Base-by-base conservation (phyloP, 768 basidiomycete species). In the Lentinula sp. region DNA sequence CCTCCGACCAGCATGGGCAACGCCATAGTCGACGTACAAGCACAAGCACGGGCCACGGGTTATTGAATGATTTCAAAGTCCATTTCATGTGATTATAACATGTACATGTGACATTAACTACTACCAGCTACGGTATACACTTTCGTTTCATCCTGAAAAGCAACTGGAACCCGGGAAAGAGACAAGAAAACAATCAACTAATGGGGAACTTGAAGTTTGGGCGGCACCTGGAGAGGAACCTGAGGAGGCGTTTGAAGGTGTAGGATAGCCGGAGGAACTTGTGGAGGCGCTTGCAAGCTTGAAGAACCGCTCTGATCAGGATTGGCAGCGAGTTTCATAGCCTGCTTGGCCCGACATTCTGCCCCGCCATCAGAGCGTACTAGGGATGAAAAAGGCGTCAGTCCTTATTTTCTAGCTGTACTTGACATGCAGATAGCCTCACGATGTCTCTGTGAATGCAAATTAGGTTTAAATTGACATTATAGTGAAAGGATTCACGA, bases 281-380 rank as follows among this genome's bases (percentile, higher is more conserved):
- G 39, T n/a, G 13, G 18, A 37, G 15, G 34, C 53, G 39, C 18
- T 42, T 40, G 37, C 16, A 13, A 39, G 28, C 28, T 28, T 39
- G 55, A 42, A 56, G 21, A 10, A n/a, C 45, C 45, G 16, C 34
- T 59, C 16, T 37, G 39, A 70, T 60, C 75, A 73, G 69, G 50
- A 51, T 16, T 51, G 5, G 54, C 35, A 35, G 15, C 54, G 28
- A 28, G 28, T 43, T 56, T 56, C 40, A 56, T 56, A 21, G 57
- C 37, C 56, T 74, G 72, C 9, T 74, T 68, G 53, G 71, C 73
- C 65, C 88, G 79, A 71, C 90, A 93, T 39, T 91, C 89, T 61
- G 87, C 86, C 64, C 89, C 91, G 65, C 89, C 89, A 72, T 93
- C 91, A 57, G 91, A 93, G 68, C 90, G 87, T 65, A 93, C 90